Percentiles rank a stretch among this genome's conserved stretches.
These are phyloP conservation scores for Porcisia hertigi DNA, from an alignment of 208 protist species.

Conservation along the genomic window DNA sequence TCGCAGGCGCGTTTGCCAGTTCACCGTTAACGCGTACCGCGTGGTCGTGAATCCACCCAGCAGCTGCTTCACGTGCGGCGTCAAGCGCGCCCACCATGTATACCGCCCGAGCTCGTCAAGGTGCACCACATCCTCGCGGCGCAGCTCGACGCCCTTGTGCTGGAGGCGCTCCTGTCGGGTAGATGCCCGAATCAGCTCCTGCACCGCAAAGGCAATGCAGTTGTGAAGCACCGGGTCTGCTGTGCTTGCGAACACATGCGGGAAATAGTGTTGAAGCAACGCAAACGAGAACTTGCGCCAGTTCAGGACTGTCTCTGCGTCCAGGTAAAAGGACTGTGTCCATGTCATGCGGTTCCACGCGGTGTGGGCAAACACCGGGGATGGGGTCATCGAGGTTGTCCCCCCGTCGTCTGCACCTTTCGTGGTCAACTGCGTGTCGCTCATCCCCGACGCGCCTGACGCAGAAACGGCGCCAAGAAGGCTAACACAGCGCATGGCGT, in stretches of 20 bases:
- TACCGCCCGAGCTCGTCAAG: slow-evolving; percentile 79
- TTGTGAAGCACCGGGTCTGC: slow-evolving; percentile 82
- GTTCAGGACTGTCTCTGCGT: slow-evolving; percentile 50
- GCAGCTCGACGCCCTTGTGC: slow-evolving; percentile 38
- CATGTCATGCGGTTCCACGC: background rate
- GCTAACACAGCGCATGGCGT: slow-evolving; percentile 69
- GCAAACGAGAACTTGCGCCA: slow-evolving; percentile 70
- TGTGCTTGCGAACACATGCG: slow-evolving; percentile 73
- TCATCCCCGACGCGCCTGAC: background rate
- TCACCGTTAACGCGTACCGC: slow-evolving; percentile 54
- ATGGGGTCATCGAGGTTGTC: background rate
- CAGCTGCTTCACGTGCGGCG: slow-evolving; percentile 49
- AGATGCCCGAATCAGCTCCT: slow-evolving; percentile 80
- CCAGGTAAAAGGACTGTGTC: slow-evolving; percentile 25
- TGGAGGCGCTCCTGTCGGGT: slow-evolving; percentile 51
- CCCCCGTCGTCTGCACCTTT: background rate
- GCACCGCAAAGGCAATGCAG: slow-evolving; percentile 81
- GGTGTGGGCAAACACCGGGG: background rate
- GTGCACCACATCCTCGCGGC: slow-evolving; percentile 48
- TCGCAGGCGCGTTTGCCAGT: slow-evolving; percentile 41
- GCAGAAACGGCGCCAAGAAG: slow-evolving; percentile 71
- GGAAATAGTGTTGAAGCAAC: slow-evolving; percentile 72
- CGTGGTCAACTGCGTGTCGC: background rate
- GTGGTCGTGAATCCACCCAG: slow-evolving; percentile 82
- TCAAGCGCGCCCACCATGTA: slow-evolving; percentile 75